These are phyloP conservation scores for Graphilbum sp. DNA, from an alignment of 2,329 filamentous ascomycete genomes.

Conservation along the genomic window DNA sequence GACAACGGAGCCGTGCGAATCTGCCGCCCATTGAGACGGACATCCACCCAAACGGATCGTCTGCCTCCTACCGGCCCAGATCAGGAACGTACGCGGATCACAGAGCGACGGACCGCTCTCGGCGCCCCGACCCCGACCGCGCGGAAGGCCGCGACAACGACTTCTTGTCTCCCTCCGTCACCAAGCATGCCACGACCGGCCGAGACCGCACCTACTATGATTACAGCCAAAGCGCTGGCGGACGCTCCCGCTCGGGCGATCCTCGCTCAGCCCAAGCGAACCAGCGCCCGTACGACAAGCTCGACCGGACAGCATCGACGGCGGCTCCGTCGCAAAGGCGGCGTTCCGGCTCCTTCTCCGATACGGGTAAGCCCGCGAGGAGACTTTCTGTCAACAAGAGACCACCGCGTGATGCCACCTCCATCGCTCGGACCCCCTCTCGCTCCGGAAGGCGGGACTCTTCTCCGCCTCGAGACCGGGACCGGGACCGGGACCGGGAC, in stretches of 20 bases:
- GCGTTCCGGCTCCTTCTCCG: conserved; percentile 16
- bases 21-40: conserved; percentile 30
- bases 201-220: conserved; percentile 27
- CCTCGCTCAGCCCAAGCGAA: conserved; percentile 1
- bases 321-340: conserved; percentile 13
- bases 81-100: conserved; percentile 17
- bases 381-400: conserved; percentile 6
- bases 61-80: conserved; percentile 13
- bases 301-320: conserved; percentile 1
- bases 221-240: conserved; percentile 4
- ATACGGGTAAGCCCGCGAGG: conserved; percentile 7
- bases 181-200: conserved; percentile 22
- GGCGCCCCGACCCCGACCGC: conserved; percentile 14
- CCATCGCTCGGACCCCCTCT: background rate
- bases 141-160: conserved; percentile 15
- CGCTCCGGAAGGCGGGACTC: background rate
- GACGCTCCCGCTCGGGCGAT: conserved; percentile 7
- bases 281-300: background rate
- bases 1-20: conserved; percentile 21
- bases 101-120: conserved; percentile 14
- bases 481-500: background rate
- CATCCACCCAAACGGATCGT: conserved; percentile 15
- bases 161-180: conserved; percentile 24
- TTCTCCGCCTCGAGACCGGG: background rate
- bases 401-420: conserved; percentile 6